These are phyloP conservation scores for Euptelea pleiosperma DNA, from an alignment of 164 flowering plant genomes.

Conservation along the genomic window DNA sequence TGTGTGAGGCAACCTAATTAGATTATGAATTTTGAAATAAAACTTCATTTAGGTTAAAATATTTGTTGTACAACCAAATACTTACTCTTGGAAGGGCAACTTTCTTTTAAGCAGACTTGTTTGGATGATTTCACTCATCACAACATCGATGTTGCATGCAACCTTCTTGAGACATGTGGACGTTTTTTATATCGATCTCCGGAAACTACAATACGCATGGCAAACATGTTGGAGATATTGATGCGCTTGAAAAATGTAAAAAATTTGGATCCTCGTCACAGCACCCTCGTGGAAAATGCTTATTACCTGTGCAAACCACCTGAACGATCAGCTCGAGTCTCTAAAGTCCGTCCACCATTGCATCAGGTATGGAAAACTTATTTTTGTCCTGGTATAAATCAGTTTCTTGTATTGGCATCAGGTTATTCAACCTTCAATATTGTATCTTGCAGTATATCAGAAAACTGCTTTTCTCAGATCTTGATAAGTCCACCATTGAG, in stretches of 20 bases:
- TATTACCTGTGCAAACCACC: constrained; percentile 99
- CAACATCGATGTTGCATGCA: constrained; percentile 99
- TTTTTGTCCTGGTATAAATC: not conserved
- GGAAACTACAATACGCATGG: constrained; percentile 88
- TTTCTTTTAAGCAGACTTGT: constrained; percentile 66
- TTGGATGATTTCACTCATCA: constrained; percentile 97
- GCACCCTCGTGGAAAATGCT: constrained; percentile 97
- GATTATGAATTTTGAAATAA: constrained; percentile 3
- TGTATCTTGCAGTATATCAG: constrained; percentile 73
- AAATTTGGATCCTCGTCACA: constrained; percentile 97
- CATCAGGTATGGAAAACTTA: constrained; percentile 63
- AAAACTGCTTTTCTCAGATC: constrained; percentile 86
- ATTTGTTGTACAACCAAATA: not conserved
- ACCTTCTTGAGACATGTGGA: constrained; percentile 99
- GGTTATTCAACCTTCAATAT: not conserved
- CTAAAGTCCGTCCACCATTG: constrained; percentile 92
- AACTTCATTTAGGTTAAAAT: not conserved
- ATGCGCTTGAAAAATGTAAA: constrained; percentile 98
- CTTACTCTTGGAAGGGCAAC: not conserved
- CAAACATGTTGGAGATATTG: constrained; percentile 94
- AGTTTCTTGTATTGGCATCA: not conserved
- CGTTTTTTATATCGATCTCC: constrained; percentile 96
- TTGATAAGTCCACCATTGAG: constrained; percentile 90
- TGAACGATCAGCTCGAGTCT: constrained; percentile 85
- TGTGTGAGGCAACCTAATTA: too few species aligned